A percentile compares a stretch with the other conserved stretches of the same genome.
Conservation (phyloP, 2,329 filamentous ascomycete species). For the Phialemonium atrogriseum region DNA sequence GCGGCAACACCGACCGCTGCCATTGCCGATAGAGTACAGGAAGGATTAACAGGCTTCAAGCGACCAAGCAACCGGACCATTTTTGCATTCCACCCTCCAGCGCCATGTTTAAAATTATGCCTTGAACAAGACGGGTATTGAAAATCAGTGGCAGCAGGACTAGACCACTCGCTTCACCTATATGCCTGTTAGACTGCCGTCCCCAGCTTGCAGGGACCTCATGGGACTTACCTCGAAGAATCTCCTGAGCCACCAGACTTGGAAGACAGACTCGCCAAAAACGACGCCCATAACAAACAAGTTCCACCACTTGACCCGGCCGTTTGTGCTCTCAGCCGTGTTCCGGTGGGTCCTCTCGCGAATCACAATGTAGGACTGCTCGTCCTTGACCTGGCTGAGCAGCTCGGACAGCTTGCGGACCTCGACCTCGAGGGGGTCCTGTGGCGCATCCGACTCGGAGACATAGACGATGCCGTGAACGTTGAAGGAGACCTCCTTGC, state of each 20-base stretch:
- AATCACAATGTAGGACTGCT: conserved; percentile 93
- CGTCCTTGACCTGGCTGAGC: conserved; percentile 88
- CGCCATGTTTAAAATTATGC: too few relatives aligned
- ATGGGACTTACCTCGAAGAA: conserved; percentile 96
- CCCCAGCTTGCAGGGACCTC: too few relatives aligned
- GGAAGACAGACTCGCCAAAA: conserved; percentile 87
- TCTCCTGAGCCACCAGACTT: conserved; percentile 98
- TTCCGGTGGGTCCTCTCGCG: conserved; percentile 95
- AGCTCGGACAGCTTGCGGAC: conserved; percentile 79
- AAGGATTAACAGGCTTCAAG: too few relatives aligned
- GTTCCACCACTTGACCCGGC: conserved; percentile 99
- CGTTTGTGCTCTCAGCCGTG: conserved; percentile 97
- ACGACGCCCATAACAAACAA: conserved; percentile 89
- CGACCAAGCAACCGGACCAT: too few relatives aligned
- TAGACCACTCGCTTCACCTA: too few relatives aligned
- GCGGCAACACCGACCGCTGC: too few relatives aligned
- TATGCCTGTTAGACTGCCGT: too few relatives aligned
- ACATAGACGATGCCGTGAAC: conserved; percentile 98
- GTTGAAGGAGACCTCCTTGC: conserved; percentile 98
- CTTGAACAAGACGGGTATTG: too few relatives aligned
- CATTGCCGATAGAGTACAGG: too few relatives aligned
- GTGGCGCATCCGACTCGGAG: conserved; percentile 71
- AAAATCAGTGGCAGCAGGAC: too few relatives aligned
- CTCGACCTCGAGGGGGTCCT: conserved; percentile 86
- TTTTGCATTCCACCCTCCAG: too few relatives aligned